Conservation (phyloP, 257 asterid species). For the Cynanchum wilfordii region DNA sequence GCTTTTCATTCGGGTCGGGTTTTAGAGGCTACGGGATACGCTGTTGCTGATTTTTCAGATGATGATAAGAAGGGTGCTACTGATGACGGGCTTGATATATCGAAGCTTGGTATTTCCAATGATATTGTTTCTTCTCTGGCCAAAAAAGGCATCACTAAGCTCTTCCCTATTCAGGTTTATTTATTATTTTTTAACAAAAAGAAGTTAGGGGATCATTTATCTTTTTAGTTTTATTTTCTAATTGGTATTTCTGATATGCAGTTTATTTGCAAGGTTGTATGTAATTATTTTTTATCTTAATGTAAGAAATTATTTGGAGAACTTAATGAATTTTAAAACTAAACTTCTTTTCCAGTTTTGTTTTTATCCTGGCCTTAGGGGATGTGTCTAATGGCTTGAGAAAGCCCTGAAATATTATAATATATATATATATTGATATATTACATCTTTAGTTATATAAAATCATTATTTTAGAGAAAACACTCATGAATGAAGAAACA, state of each 20-base stretch:
- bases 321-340: background rate
- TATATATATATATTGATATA: too few species aligned
- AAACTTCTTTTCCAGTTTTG: background rate
- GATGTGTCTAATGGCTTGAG: too few species aligned
- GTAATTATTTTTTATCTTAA: too few species aligned
- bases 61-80: conserved; percentile 37
- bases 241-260: background rate
- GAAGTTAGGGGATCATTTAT: background rate
- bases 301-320: background rate
- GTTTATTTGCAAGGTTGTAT: background rate
- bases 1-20: conserved; percentile 44
- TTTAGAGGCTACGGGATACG: conserved; percentile 37
- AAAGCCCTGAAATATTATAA: too few species aligned
- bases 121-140: conserved; percentile 62
- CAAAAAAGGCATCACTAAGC: conserved; percentile 60
- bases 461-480: too few species aligned
- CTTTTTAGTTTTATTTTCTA: conserved; percentile 2
- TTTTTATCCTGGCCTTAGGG: background rate
- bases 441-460: too few species aligned
- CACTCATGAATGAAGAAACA: too few species aligned
- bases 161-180: conserved; percentile 90
- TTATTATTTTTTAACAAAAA: background rate
- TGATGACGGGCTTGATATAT: conserved; percentile 84
- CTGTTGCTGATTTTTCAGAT: conserved; percentile 57
- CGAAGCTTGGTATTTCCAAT: conserved; percentile 70